These are phyloP conservation scores for Parathielavia hyrcaniae DNA, from an alignment of 495 filamentous ascomycete genomes.

Conservation along the genomic window DNA sequence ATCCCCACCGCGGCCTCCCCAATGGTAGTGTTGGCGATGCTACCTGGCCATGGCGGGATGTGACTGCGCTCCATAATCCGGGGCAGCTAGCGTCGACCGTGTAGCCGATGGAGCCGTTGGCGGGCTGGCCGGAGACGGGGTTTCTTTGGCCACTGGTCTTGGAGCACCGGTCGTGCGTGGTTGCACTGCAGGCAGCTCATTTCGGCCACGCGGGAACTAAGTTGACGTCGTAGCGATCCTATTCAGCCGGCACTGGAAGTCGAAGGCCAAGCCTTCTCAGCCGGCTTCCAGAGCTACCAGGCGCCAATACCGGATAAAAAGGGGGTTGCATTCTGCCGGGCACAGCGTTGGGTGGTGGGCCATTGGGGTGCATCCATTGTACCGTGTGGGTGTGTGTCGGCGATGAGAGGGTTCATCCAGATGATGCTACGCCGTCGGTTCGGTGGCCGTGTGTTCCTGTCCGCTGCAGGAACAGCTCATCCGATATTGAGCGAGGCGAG, in stretches of 20 bases:
- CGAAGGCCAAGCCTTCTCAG: neutral
- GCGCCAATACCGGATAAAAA: slow-evolving; percentile 8
- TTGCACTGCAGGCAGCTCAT: slow-evolving; percentile 7
- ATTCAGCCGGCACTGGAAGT: slow-evolving; percentile 13
- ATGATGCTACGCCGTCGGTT: neutral
- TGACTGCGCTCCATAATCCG: neutral
- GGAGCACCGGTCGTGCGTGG: too few relatives aligned
- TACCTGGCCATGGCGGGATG: slow-evolving; percentile 7
- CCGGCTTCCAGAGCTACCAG: slow-evolving; percentile 5
- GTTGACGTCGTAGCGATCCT: too few relatives aligned
- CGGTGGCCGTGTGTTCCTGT: neutral
- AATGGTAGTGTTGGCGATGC: slow-evolving; percentile 1
- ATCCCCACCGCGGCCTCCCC: neutral
- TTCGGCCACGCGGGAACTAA: slow-evolving; percentile 13
- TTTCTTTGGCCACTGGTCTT: neutral
- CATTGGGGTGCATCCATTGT: too few relatives aligned
- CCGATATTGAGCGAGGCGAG: neutral
- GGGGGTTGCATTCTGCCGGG: slow-evolving; percentile 11
- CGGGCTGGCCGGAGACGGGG: slow-evolving; percentile 11
- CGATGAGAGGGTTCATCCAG: neutral
- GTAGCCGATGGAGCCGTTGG: neutral
- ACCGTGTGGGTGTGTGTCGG: neutral
- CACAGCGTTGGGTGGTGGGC: neutral
- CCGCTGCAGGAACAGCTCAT: neutral
- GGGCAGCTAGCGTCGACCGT: neutral